Conservation (phyloP, 495 filamentous ascomycete species). For the Xylaria flabelliformis region DNA sequence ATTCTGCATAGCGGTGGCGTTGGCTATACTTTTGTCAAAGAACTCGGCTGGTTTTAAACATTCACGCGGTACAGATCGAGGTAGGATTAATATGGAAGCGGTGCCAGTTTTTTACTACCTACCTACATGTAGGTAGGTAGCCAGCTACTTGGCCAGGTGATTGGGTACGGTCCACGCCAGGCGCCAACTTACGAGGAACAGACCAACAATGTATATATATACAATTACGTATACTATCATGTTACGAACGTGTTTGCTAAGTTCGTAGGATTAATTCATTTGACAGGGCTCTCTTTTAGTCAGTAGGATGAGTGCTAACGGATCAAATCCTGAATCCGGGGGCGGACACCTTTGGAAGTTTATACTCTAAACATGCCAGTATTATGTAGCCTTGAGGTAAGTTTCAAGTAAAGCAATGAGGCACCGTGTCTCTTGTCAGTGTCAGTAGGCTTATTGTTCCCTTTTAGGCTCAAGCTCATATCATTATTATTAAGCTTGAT, state of each 20-base stretch:
- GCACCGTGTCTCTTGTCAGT: neutral
- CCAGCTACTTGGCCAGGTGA: no score
- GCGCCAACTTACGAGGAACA: neutral
- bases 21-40: slow-evolving; percentile 26
- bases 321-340: neutral
- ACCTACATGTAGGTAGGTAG: neutral
- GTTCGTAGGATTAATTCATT: neutral
- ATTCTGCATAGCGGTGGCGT: slow-evolving; percentile 56
- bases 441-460: neutral
- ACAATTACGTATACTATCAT: slow-evolving; percentile 35
- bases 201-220: slow-evolving; percentile 28
- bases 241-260: neutral
- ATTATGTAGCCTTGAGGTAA: neutral
- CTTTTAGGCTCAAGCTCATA: neutral
- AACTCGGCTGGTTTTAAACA: neutral
- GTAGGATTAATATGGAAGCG: slow-evolving; percentile 1
- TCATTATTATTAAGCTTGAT: neutral
- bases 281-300: neutral
- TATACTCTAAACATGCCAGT: neutral
- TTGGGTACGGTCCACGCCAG: neutral
- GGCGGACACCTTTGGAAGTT: neutral
- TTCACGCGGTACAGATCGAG: neutral
- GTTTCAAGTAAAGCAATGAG: neutral
- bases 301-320: neutral
- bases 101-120: neutral